Base-by-base conservation (phyloP, 169 alveolate genomes). In the Plasmodium berghei region DNA sequence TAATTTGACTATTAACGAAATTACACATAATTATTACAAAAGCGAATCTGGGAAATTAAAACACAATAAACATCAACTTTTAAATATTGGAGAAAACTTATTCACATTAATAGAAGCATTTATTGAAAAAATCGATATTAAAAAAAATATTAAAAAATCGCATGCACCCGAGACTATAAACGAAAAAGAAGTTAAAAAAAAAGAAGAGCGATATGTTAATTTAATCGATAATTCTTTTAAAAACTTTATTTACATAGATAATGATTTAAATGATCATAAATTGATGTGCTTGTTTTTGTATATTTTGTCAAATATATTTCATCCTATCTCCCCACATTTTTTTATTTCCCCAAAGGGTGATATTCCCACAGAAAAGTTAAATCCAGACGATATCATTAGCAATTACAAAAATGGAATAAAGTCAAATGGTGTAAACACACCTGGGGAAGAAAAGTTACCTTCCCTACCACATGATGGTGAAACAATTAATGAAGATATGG, bases 231-330 rank as follows among this genome's bases (percentile, higher is more conserved):
- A 70, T 16, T 83, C 85, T n/a, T 67, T 46, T 46, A 83, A 62
- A 69, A 83, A 83, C 70, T 69, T 26, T 83, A 83, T 83, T 24
- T 83, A 83, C 48, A 83, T 83, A 67, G 90, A 83, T 49, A 69
- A 67, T 18, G 73, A 67, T 22, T 18, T 59, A 42, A 83, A 83
- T 83, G 73, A 83, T 49, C 64, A 83, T 71, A 83, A 83, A 69
- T 83, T 83, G 28, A 45, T 83, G 22, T 83, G 90, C 34, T 73
- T 83, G 24, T 83, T 83, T 69, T 83, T 83, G 55, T 69, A 45
- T 14, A 48, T 83, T 62, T 55, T 83, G 20, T 83, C 90, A 34
- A 83, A 67, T 18, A 67, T 83, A 48, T 83, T 83, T 83, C 56
- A 67, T 55, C 90, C 90, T 10, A 58, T 58, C 9, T 67, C 73